phyloP scores from a whole-genome alignment of 345 rosid genomes.

The Ceriops tagal region DNA sequence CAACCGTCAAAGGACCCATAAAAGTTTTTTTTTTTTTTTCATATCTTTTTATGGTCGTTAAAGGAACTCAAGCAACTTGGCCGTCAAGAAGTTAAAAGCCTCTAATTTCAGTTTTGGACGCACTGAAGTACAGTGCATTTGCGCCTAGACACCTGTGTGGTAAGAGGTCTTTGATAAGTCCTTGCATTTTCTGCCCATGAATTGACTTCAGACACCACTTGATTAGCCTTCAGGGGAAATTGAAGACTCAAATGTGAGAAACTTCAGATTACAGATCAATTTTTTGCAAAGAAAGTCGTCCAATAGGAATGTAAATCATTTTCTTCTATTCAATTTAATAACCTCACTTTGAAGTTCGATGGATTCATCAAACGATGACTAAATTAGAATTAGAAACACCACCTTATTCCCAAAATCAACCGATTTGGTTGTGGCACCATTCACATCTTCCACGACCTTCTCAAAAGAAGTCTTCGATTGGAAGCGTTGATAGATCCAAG shows the following conservation, averaged over 20 bases:
- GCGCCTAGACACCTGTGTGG: constrained; percentile 20
- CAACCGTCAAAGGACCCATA: constrained; percentile 19
- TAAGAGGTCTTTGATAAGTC: constrained; percentile 30
- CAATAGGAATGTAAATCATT: too few species aligned
- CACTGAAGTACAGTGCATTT: constrained; percentile 39
- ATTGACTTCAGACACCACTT: constrained; percentile 25
- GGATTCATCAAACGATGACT: too few species aligned
- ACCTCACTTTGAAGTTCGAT: too few species aligned
- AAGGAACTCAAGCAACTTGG: constrained; percentile 21
- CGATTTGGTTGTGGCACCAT: constrained; percentile 13
- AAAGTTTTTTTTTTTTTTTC: constrained; percentile 9
- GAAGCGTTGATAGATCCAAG: constrained; percentile 19
- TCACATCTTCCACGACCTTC: not conserved
- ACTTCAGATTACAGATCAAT: not conserved
- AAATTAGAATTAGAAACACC: not conserved
- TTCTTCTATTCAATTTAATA: too few species aligned
- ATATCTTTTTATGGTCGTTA: constrained; percentile 21
- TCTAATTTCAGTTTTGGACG: constrained; percentile 16
- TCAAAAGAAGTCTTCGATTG: constrained; percentile 18
- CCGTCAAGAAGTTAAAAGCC: constrained; percentile 27
- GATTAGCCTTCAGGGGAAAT: constrained; percentile 14
- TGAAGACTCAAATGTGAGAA: not conserved
- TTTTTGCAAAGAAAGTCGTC: not conserved
- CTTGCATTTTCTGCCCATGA: constrained; percentile 21
- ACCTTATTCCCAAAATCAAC: constrained; percentile 25